These are phyloP conservation scores for Cynara cardunculus DNA, from an alignment of 129 eudicot genomes.

Conservation along the genomic window DNA sequence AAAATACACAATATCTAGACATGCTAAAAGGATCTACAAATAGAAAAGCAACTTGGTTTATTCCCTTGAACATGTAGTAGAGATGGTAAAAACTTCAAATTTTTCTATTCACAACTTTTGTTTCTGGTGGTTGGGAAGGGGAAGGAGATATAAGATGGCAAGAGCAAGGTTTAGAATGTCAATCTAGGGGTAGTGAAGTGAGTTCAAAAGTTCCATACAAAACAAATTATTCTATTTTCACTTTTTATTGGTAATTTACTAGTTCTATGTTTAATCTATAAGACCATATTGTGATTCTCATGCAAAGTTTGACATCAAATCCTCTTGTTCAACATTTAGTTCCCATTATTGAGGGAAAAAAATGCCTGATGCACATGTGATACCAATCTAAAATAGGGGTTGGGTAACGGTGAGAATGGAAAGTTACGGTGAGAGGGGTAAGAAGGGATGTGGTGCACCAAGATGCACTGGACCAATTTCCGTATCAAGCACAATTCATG, in stretches of 20 bases:
- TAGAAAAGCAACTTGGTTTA: no score
- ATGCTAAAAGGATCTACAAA: neutral
- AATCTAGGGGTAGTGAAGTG: neutral
- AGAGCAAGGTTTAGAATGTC: neutral
- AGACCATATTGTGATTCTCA: neutral
- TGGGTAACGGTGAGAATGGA: no score
- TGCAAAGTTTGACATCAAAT: neutral
- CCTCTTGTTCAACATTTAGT: neutral
- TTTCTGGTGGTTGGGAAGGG: no score
- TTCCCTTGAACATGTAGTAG: no score
- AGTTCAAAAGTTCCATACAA: neutral
- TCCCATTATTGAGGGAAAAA: neutral
- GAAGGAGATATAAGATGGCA: neutral
- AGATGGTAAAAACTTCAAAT: no score
- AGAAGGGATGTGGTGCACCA: no score
- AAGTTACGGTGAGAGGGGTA: no score
- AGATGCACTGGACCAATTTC: no score
- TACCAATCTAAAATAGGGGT: neutral
- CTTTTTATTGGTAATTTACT: neutral
- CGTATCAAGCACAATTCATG: no score
- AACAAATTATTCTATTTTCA: neutral
- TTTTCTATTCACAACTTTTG: no score
- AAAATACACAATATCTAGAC: neutral
- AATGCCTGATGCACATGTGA: neutral
- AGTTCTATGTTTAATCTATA: neutral